A percentile compares a stretch with the other conserved stretches of the same genome.
Conservation (phyloP, 441 rosid species). For the Daphne laureola region DNA sequence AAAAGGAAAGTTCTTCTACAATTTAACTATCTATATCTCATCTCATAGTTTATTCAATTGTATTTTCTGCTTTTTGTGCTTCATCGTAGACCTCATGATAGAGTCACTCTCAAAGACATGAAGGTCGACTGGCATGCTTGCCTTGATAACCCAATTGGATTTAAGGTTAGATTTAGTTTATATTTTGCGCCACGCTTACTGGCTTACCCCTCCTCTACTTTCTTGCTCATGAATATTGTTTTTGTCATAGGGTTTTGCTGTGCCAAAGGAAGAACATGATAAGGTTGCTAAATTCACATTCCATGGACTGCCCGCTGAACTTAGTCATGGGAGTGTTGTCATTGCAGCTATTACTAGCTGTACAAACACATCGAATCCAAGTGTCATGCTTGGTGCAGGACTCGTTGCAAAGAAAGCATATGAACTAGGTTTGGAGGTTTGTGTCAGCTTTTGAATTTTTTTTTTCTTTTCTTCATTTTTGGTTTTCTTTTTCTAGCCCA, state of each 20-base stretch:
- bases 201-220: no score
- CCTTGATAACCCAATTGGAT: slow-evolving; percentile 48
- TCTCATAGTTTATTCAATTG: not conserved
- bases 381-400: slow-evolving; percentile 55
- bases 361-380: slow-evolving; percentile 54
- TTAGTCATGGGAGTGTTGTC: slow-evolving; percentile 44
- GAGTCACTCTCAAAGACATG: slow-evolving; percentile 56
- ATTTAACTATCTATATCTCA: not conserved
- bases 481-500: not conserved
- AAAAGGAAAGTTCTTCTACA: slow-evolving; percentile 1
- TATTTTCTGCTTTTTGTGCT: slow-evolving; percentile 2
- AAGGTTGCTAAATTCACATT: slow-evolving; percentile 33
- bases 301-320: slow-evolving; percentile 37
- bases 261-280: slow-evolving; percentile 43
- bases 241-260: slow-evolving; percentile 40
- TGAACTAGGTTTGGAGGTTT: slow-evolving; percentile 48
- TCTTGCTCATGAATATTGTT: not conserved
- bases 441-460: slow-evolving; percentile 8
- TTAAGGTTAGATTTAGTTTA: slow-evolving; percentile 36
- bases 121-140: slow-evolving; percentile 67
- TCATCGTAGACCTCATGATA: slow-evolving; percentile 48
- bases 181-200: no score
- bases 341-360: slow-evolving; percentile 62
- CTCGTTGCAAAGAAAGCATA: slow-evolving; percentile 51
- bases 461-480: not conserved